Evolutionary conservation across 192 early-diverging fungal genomes (phyloP), one percentile per base, ranked within the genome.

Genomic region (Mortierella hygrophila): DNA sequence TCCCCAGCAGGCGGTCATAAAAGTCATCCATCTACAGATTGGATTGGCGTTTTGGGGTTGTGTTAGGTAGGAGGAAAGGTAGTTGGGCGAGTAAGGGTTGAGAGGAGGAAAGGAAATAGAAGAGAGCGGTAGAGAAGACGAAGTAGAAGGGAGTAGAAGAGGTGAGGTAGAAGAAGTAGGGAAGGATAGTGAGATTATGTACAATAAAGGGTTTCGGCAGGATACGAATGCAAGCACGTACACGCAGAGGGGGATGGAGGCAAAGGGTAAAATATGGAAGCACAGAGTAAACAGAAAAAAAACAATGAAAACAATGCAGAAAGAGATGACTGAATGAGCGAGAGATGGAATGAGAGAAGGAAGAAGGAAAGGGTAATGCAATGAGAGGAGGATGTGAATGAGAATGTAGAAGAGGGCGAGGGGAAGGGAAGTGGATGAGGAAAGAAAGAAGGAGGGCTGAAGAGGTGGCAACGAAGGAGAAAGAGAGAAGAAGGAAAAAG

Each of bases 21-120:
- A 93, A 89, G 68, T 80, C 88, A 65, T 90, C 90, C 92, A 91
- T 93, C 88, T 90, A 74, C 6, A 52, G n/a, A 65, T 78, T 40
- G 29, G 68, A 21, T 63, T 11, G 54, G 15, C 29, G 21, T 26
- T 5, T 21, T 5, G 0, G 60, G 60, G n/a, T 26, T 32, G 3
- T 32, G 29, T 65, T 65, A 2, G 23, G n/a, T 29, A 46, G 13
- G 13, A 1, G 40, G 21, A 42, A 46, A 68, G 26, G 71, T 42
- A 47, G 46, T 7, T 70, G 29, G 8, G 77, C 20, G 38, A 54
- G 29, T 35, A 26, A n/a, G 63, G 57, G 57, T 77, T 23, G 37
- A 54, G 13, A 20, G 44, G 29, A 57, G 8, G 18, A 75, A 7
- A 35, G 32, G 26, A 72, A 44, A 60, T 74, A 71, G 26, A 26